A percentile compares a stretch with the other conserved stretches of the same genome.
These are phyloP conservation scores for Mercurialis annua DNA, from an alignment of 345 rosid genomes.

Conservation along the genomic window DNA sequence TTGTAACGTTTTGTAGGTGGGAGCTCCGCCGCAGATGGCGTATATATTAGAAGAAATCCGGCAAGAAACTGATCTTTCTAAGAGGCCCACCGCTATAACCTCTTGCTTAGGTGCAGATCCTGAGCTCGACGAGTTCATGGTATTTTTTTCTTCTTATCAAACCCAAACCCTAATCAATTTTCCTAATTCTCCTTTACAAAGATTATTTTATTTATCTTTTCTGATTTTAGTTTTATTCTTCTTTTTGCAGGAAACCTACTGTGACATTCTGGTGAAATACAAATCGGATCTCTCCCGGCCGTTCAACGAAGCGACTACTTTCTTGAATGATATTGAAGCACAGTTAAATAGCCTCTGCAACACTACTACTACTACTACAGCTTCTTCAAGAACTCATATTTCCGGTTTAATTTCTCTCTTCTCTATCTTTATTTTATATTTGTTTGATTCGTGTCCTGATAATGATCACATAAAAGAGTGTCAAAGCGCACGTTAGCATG, in stretches of 20 bases:
- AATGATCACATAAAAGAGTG: not conserved
- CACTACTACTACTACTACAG: constrained; percentile 14
- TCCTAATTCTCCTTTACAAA: not conserved
- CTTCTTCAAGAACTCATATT: constrained; percentile 22
- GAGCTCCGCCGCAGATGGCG: constrained; percentile 52
- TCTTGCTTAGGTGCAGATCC: constrained; percentile 43
- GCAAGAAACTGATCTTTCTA: constrained; percentile 25
- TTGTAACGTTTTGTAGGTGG: constrained; percentile 38
- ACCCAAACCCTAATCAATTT: constrained; percentile 24
- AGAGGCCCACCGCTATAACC: constrained; percentile 16
- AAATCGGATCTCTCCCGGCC: constrained; percentile 45
- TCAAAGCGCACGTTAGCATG: constrained; percentile 30
- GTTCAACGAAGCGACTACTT: constrained; percentile 46
- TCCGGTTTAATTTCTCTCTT: constrained; percentile 24
- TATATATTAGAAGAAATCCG: constrained; percentile 39
- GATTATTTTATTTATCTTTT: not conserved
- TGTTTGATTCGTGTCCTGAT: constrained; percentile 28
- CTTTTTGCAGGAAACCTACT: constrained; percentile 38
- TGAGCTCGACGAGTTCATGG: constrained; percentile 71
- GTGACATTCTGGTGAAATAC: constrained; percentile 41
- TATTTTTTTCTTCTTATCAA: constrained; percentile 7
- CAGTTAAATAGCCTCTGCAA: constrained; percentile 47
- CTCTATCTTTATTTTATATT: constrained; percentile 8
- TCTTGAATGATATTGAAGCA: constrained; percentile 38
- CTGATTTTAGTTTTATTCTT: not conserved